Evolutionary conservation across 2,329 filamentous ascomycete species (phyloP), one percentile per base, ranked within the genome.

Genomic region (Arachnomyces sp.): DNA sequence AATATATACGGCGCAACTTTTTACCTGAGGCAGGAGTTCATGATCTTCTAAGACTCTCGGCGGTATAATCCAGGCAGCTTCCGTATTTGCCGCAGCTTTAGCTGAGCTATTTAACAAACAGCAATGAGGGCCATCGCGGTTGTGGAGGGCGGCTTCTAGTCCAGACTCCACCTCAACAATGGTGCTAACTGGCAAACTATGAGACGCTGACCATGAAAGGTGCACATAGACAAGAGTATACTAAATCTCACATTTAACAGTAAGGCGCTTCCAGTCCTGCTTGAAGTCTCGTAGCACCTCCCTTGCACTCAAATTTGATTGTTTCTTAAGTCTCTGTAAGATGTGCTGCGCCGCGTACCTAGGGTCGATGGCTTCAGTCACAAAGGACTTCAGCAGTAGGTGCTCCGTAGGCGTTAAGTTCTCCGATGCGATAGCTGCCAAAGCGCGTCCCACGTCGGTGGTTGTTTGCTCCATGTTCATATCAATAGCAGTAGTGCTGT

Each of bases 61-160:
- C 3, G 38, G 38, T 11, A 40, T 35, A 7, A 40, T 40, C 34
- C 16, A 35, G 2, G n/a, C 38, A 14, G 32, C 4, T 13, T 34
- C 38, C 14, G 31, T n/a, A 18, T 3, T n/a, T 12, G 11, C 31
- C 7, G 28, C 4, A 16, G 14, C 28, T 3, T 5, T 17, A 29
- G 4, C 7, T 12, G 38, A 18, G 7, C 29, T 13, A 3, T 11
- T 12, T 15, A 7, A 9, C 14, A 35, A 28, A 12, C 9, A 30
- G 25, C 38, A 40, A 13, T 30, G 7, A 3, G 38, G 31, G 3
- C 38, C 38, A 30, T 40, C 38, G 13, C 38, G 38, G 5, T 29
- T n/a, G 12, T 18, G 15, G 18, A 34, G n/a, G 17, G 34, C 12
- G 7, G 14, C 18, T 7, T 39, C 17, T 12, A 13, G 13, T 7